A percentile compares a stretch with the other conserved stretches of the same genome.
Conservation (phyloP, 192 early-diverging fungal genomes). For the Jimgerdemannia lactiflua region DNA sequence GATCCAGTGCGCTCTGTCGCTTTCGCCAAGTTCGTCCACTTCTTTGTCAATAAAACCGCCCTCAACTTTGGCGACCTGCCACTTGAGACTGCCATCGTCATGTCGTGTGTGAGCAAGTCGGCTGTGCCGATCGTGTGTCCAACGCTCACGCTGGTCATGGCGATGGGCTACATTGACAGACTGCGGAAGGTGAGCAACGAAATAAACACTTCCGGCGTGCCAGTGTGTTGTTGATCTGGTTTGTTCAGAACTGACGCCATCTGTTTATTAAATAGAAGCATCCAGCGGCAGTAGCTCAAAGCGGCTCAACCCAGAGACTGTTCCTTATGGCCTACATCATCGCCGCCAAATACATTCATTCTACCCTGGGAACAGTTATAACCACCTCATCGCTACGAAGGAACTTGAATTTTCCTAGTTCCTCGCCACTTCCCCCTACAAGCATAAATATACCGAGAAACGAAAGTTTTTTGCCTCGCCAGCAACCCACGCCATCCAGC, state of each 20-base stretch:
- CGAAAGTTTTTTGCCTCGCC: background rate
- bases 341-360: constrained; percentile 40
- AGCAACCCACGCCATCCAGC: background rate
- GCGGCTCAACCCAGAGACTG: constrained; percentile 40
- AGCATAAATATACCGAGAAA: background rate
- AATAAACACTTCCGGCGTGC: constrained; percentile 16
- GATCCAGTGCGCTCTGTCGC: background rate
- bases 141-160: constrained; percentile 42
- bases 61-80: background rate
- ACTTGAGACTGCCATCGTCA: constrained; percentile 14
- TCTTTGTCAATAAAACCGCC: background rate
- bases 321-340: constrained; percentile 50
- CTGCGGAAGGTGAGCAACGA: constrained; percentile 3
- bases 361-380: constrained; percentile 21
- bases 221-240: background rate
- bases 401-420: background rate
- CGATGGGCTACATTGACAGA: constrained; percentile 45
- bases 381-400: background rate
- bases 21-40: background rate
- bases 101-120: constrained; percentile 17
- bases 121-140: constrained; percentile 31
- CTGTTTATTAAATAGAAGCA: background rate
- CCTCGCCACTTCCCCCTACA: background rate
- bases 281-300: constrained; percentile 36
- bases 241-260: background rate